Evolutionary conservation across 257 asterid genomes (phyloP).

Genomic region (Solanum dulcamara): DNA sequence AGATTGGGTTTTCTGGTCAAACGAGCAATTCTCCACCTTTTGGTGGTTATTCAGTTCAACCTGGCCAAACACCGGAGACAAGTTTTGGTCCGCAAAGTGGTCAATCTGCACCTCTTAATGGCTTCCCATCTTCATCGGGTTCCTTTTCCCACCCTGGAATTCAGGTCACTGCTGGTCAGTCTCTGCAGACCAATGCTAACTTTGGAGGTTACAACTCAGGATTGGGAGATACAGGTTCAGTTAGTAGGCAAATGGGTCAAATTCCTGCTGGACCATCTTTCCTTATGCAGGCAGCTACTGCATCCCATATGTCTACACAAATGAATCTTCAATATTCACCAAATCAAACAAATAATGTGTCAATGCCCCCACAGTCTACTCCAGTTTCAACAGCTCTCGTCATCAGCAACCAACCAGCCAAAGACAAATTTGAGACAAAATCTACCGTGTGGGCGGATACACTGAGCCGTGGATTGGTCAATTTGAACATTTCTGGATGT

Average conservation of each 20-base stretch:
- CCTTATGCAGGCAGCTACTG: constrained; percentile 23
- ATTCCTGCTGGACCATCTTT: constrained; percentile 30
- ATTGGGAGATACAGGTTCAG: constrained; percentile 22
- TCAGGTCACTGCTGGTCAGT: constrained; percentile 8
- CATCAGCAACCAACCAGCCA: constrained; percentile 39
- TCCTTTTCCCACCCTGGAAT: constrained; percentile 18
- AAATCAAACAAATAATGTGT: constrained; percentile 16
- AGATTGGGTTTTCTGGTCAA: constrained; percentile 4
- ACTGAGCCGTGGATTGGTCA: constrained; percentile 86
- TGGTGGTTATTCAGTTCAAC: constrained; percentile 37
- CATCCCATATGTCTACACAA: constrained; percentile 26
- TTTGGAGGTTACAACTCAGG: constrained; percentile 38
- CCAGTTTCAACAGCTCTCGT: constrained; percentile 36
- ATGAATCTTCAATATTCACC: constrained; percentile 32
- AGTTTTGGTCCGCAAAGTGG: constrained; percentile 39
- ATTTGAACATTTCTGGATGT: constrained; percentile 95
- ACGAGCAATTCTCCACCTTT: constrained; percentile 2
- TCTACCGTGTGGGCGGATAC: constrained; percentile 99
- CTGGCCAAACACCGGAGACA: constrained; percentile 30
- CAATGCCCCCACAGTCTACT: constrained; percentile 11
- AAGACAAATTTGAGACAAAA: constrained; percentile 84
- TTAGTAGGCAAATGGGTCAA: constrained; percentile 26
- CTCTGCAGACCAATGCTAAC: constrained; percentile 28
- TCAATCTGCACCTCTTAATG: constrained; percentile 30
- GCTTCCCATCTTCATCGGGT: constrained; percentile 24